These are phyloP conservation scores for Cichorium intybus DNA, from an alignment of 140 eudicot genomes.

Conservation along the genomic window DNA sequence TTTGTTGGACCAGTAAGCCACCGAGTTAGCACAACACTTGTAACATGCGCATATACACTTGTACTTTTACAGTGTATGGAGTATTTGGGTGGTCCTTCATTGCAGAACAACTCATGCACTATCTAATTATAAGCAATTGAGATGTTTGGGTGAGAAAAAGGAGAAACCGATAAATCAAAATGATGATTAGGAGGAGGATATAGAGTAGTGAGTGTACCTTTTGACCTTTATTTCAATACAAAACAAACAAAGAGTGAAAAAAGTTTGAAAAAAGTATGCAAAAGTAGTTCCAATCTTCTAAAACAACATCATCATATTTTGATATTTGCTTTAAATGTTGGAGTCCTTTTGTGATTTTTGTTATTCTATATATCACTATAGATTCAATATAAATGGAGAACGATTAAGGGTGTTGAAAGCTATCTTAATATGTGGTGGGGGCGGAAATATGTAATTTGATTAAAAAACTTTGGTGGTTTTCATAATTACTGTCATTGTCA, in stretches of 20 bases:
- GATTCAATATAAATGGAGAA: slow-evolving; percentile 5
- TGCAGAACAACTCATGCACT: slow-evolving; percentile 40
- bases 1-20: slow-evolving; percentile 27
- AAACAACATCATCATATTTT: slow-evolving; percentile 48
- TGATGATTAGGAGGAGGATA: slow-evolving; percentile 45
- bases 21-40: slow-evolving; percentile 14
- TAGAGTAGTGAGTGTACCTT: slow-evolving; percentile 31
- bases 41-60: slow-evolving; percentile 13
- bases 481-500: slow-evolving; percentile 11
- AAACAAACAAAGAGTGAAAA: slow-evolving; percentile 34
- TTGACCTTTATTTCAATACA: slow-evolving; percentile 42
- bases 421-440: neutral
- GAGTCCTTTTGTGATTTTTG: slow-evolving; percentile 26
- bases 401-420: slow-evolving; percentile 9
- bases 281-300: slow-evolving; percentile 40
- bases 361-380: slow-evolving; percentile 2
- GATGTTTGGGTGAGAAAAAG: slow-evolving; percentile 25
- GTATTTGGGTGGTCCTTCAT: slow-evolving; percentile 18
- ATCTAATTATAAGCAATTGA: slow-evolving; percentile 49
- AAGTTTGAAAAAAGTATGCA: slow-evolving; percentile 16
- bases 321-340: slow-evolving; percentile 45
- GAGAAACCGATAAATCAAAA: slow-evolving; percentile 19
- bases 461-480: neutral
- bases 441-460: neutral
- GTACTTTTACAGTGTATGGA: neutral